phyloP scores from a whole-genome alignment of 768 basidiomycete genomes.

The Xanthoconium stramineum region DNA sequence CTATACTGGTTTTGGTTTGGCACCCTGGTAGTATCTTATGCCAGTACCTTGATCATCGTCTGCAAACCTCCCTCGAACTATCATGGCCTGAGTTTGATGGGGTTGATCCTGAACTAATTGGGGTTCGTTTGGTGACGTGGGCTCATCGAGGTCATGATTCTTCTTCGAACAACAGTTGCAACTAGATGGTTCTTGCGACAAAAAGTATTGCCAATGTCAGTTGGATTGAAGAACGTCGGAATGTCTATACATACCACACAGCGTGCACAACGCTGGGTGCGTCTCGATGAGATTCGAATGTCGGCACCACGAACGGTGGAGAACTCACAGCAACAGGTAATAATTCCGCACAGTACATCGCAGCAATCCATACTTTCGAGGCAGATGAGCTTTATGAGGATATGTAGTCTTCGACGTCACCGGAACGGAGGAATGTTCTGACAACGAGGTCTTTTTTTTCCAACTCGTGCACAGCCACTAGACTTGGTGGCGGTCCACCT shows the following conservation, averaged over 20 bases:
- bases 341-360: constrained; percentile 18
- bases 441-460: too few relatives aligned
- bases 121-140: neutral
- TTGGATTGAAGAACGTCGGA: neutral
- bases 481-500: too few relatives aligned
- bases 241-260: constrained; percentile 13
- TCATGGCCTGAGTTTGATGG: constrained; percentile 9
- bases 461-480: too few relatives aligned
- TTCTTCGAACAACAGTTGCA: constrained; percentile 20
- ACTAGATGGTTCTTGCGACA: constrained; percentile 4
- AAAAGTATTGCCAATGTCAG: neutral
- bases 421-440: too few relatives aligned
- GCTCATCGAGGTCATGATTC: neutral
- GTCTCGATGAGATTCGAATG: neutral
- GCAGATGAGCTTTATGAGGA: neutral
- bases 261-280: constrained; percentile 6
- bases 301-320: neutral
- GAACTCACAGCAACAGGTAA: constrained; percentile 22
- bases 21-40: constrained; percentile 15
- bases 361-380: constrained; percentile 22
- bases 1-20: constrained; percentile 13
- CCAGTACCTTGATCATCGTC: constrained; percentile 4
- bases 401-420: too few relatives aligned
- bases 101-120: constrained; percentile 20
- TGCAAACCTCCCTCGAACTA: constrained; percentile 11